These are phyloP conservation scores for Amphicarpaea edgeworthii DNA, from an alignment of 306 rosid species.

Conservation along the genomic window DNA sequence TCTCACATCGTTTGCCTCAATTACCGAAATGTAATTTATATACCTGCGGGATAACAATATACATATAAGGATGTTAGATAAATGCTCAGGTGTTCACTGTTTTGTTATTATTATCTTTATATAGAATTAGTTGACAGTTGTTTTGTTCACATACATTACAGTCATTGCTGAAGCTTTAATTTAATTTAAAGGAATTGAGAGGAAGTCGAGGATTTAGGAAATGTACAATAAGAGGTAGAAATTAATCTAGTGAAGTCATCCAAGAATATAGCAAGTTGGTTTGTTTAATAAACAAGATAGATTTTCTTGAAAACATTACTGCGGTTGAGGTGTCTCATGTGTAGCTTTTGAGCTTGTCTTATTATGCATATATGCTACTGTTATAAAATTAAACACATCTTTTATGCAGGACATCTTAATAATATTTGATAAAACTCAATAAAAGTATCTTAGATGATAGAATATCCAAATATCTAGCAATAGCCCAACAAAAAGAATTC, in stretches of 20 bases:
- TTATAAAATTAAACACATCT: neutral
- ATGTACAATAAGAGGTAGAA: neutral
- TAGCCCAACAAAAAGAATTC: neutral
- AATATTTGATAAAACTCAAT: too few species aligned
- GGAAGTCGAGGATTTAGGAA: neutral
- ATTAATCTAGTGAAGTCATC: neutral
- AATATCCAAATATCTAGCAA: too few species aligned
- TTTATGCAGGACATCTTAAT: too few species aligned
- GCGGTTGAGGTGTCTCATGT: neutral
- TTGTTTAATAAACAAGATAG: neutral
- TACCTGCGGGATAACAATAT: neutral
- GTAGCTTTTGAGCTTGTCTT: neutral
- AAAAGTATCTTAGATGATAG: too few species aligned
- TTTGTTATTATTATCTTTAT: neutral
- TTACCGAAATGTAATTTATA: neutral
- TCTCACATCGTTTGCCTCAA: neutral
- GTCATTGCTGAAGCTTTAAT: neutral
- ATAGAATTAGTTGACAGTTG: neutral
- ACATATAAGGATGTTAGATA: constrained; percentile 4
- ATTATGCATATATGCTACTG: neutral
- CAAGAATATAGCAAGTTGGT: neutral
- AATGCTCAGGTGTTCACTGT: neutral
- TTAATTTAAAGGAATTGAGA: constrained; percentile 20
- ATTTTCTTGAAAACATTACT: neutral
- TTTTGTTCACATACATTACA: neutral